These are phyloP conservation scores for Talaromyces nanjingensis DNA, from an alignment of 495 filamentous ascomycete species.

Conservation along the genomic window DNA sequence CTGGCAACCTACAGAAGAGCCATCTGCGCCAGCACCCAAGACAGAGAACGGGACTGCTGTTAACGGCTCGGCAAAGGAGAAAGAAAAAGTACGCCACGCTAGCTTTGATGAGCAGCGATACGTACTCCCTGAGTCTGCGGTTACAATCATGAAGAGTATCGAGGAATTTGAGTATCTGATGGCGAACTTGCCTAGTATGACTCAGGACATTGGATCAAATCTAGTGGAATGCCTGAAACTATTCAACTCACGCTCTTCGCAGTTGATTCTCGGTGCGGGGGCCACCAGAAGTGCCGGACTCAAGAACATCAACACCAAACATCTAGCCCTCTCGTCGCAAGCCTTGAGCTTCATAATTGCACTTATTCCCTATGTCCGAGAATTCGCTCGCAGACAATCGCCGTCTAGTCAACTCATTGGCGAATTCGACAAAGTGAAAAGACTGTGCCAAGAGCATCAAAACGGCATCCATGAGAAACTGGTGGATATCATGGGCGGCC, in stretches of 20 bases:
- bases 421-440: conserved; percentile 89
- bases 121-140: conserved; percentile 75
- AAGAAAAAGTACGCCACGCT: conserved; percentile 65
- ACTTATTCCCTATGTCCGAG: conserved; percentile 82
- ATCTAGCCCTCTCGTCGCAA: conserved; percentile 88
- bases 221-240: conserved; percentile 71
- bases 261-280: conserved; percentile 91
- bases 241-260: conserved; percentile 90
- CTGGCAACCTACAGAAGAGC: conserved; percentile 48
- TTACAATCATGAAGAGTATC: conserved; percentile 72
- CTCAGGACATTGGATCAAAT: conserved; percentile 67
- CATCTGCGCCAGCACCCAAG: conserved; percentile 13
- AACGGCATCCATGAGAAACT: conserved; percentile 90
- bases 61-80: conserved; percentile 47
- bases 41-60: conserved; percentile 22
- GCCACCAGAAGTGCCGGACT: conserved; percentile 86
- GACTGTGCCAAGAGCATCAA: conserved; percentile 89
- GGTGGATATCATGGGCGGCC: conserved; percentile 87
- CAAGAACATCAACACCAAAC: conserved; percentile 93
- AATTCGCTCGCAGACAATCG: conserved; percentile 79
- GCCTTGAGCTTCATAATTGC: conserved; percentile 81
- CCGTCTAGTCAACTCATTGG: conserved; percentile 59
- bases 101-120: conserved; percentile 79
- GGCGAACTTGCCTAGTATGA: conserved; percentile 79
- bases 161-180: conserved; percentile 77